phyloP scores from a whole-genome alignment of 345 rosid species.

The Melaleuca alternifolia region DNA sequence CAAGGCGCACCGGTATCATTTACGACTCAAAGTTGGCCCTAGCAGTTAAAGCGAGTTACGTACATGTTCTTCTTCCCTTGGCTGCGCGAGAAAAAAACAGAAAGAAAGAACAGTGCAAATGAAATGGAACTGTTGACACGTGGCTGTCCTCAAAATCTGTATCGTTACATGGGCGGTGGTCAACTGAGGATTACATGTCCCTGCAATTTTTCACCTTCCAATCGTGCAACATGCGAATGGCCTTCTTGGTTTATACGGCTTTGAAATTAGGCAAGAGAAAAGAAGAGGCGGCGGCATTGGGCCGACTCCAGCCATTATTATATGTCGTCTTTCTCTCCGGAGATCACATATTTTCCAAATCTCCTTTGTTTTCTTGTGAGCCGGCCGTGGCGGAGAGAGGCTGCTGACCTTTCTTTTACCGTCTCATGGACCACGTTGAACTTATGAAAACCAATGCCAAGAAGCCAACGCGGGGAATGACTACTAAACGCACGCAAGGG shows the following conservation, averaged over 20 bases:
- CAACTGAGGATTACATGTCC: background rate
- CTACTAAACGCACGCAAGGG: background rate
- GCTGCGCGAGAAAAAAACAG: background rate
- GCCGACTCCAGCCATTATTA: background rate
- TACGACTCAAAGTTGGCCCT: background rate
- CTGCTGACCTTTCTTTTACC: background rate
- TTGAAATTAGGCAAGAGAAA: background rate
- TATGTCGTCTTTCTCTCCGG: background rate
- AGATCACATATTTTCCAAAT: background rate
- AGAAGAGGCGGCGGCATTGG: background rate
- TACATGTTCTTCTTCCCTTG: background rate
- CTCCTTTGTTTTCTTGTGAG: background rate
- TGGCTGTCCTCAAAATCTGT: background rate
- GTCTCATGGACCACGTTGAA: background rate
- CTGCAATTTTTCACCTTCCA: background rate
- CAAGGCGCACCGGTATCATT: background rate
- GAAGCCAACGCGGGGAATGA: background rate
- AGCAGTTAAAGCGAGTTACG: background rate
- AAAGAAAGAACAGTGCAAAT: background rate
- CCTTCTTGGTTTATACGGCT: background rate
- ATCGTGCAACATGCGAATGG: background rate
- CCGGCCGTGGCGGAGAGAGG: background rate
- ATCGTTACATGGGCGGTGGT: background rate
- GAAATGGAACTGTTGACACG: background rate
- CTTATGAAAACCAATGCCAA: background rate